A percentile compares a stretch with the other conserved stretches of the same genome.
Conservation (phyloP, 495 filamentous ascomycete species). For the Penicillium subrubescens region DNA sequence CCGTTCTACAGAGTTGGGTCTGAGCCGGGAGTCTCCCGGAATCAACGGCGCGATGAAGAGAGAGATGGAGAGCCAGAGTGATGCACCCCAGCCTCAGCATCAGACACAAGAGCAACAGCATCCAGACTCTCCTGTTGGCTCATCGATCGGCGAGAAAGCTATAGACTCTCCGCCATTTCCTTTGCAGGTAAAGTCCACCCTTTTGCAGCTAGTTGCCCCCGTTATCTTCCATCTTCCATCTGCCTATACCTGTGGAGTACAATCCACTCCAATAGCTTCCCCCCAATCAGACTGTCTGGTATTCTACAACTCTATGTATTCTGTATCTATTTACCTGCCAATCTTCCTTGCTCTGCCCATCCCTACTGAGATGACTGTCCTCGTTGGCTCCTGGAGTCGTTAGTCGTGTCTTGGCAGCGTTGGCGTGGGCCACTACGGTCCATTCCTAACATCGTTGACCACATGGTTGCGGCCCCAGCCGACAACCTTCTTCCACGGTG, state of each 20-base stretch:
- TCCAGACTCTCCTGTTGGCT: not conserved
- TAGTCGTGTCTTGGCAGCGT: not conserved
- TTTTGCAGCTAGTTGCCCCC: not conserved
- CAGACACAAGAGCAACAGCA: not conserved
- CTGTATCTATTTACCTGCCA: not conserved
- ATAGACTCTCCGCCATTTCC: not conserved
- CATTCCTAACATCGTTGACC: not conserved
- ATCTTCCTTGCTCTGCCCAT: not conserved
- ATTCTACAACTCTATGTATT: not conserved
- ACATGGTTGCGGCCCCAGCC: constrained; percentile 2
- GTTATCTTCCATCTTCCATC: not conserved
- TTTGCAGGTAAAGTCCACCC: not conserved
- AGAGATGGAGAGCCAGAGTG: not conserved
- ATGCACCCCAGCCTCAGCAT: not conserved
- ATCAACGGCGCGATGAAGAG: not conserved
- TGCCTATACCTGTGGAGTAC: not conserved
- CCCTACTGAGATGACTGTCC: not conserved
- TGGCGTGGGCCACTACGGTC: not conserved
- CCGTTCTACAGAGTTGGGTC: not conserved
- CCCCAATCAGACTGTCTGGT: not conserved
- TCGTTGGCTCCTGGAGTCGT: not conserved
- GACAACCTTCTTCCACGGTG: not conserved
- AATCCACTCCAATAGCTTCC: not conserved
- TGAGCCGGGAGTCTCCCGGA: not conserved
- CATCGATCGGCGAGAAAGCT: not conserved